Base-by-base conservation (phyloP, 2,329 filamentous ascomycete genomes). In the Pseudocercospora fijiensis region DNA sequence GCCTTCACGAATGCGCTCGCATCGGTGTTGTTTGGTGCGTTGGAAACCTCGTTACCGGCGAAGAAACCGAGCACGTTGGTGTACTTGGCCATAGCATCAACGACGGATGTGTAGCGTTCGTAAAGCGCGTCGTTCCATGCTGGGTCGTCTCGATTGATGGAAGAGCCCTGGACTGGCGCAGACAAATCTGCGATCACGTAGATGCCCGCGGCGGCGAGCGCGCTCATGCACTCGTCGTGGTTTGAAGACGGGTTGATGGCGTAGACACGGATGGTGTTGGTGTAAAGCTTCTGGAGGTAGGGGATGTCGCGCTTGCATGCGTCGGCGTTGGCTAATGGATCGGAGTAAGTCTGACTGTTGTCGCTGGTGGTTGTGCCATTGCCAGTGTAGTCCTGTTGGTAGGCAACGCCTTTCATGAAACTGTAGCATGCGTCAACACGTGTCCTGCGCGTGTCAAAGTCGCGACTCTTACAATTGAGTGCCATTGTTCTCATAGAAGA, bases 1-100 rank as follows among this genome's bases (percentile, higher is more conserved):
- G 94, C 95, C 86, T 98, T 99, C 80, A 99, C 95, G 78, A 90
- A 99, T 70, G 94, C 92, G 67, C 91, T 95, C 57, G 94, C 91
- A 66, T 85, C 81, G 57, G 94, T 98, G 86, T 96, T 97, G 85
- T 89, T 93, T 71, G 84, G 83, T 73, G 88, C 85, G 84, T 97
- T 96, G 72, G 92, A 89, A 67, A 99, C 95, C 82, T 99, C 95
- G 81, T 99, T 99, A 77, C 95, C 95, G 71, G 93, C 94, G 78
- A 99, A 98, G 88, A 98, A 99, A 73, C 95, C 95, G 68, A 99
- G 88, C 58, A 91, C 88, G 81, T 99, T 99, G 79, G 86, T 85
- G 84, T 96, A 98, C 76, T 90, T 84, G 71, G 85, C 83, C 73
- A 99, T 82, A 67, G 86, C 84, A 76, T 98, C 93, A 65, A 99